phyloP scores from a whole-genome alignment of 208 protist species.

The Crithidia fasciculata region DNA sequence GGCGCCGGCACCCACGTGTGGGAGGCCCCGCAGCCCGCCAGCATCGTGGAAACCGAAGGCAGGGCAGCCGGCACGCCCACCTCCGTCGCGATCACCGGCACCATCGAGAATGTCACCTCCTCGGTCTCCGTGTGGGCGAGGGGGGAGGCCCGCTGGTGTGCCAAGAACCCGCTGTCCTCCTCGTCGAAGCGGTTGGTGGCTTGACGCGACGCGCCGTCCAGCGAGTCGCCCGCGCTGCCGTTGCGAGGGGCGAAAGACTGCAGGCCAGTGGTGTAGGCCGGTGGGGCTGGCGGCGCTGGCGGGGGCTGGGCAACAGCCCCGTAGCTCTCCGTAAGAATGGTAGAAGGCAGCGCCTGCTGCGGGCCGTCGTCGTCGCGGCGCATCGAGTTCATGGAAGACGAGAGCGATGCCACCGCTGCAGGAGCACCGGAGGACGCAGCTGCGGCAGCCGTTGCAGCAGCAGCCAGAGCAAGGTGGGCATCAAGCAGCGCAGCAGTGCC shows the following conservation, averaged over 20 bases:
- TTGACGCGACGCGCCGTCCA: constrained; percentile 1
- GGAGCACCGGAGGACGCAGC: background rate
- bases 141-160: background rate
- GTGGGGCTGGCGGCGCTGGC: background rate
- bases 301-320: constrained; percentile 11
- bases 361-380: constrained; percentile 16
- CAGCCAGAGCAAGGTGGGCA: background rate
- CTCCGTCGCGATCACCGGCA: constrained; percentile 13
- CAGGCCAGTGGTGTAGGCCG: background rate
- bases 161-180: background rate
- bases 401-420: constrained; percentile 1
- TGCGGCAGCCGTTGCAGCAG: background rate
- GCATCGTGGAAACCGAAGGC: background rate
- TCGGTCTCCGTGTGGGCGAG: constrained; percentile 6
- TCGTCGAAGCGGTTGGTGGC: constrained; percentile 7
- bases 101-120: constrained; percentile 20
- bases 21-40: background rate
- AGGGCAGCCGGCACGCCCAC: background rate
- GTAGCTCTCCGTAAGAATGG: background rate
- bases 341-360: background rate
- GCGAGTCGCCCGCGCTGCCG: background rate
- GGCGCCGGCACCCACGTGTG: constrained; percentile 7
- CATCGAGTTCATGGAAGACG: constrained; percentile 27
- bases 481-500: constrained; percentile 8
- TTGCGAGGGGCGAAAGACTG: background rate